Conservation (phyloP, 345 rosid species). For the Sisymbrium irio region DNA sequence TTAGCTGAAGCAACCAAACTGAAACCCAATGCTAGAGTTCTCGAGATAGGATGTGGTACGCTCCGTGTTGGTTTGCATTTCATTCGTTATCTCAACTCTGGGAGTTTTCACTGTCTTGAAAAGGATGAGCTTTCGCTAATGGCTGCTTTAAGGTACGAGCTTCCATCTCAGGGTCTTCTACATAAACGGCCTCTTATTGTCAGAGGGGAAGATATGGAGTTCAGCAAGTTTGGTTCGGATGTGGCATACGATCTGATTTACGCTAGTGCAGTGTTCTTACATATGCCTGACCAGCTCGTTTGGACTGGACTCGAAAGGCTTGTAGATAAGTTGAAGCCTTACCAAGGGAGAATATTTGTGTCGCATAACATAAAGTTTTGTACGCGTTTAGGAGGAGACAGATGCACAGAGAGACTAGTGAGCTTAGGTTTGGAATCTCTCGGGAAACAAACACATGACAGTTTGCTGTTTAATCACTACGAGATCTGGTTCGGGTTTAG, state of each 20-base stretch:
- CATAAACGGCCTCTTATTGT: slow-evolving; percentile 75
- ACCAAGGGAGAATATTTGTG: slow-evolving; percentile 78
- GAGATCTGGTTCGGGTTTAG: slow-evolving; percentile 89
- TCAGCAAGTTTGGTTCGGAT: slow-evolving; percentile 56
- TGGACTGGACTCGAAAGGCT: slow-evolving; percentile 84
- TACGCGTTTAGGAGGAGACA: slow-evolving; percentile 68
- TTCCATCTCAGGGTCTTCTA: slow-evolving; percentile 86
- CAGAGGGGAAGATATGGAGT: slow-evolving; percentile 81
- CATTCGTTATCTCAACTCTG: slow-evolving; percentile 60
- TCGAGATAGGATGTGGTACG: slow-evolving; percentile 91
- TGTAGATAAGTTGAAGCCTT: slow-evolving; percentile 60
- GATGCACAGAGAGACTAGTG: slow-evolving; percentile 61
- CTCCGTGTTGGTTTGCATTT: slow-evolving; percentile 89
- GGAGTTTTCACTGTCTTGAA: slow-evolving; percentile 76
- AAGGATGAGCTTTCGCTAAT: slow-evolving; percentile 87
- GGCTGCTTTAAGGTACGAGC: slow-evolving; percentile 89
- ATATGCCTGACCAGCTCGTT: slow-evolving; percentile 82
- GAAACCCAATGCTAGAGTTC: slow-evolving; percentile 56
- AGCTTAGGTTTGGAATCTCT: slow-evolving; percentile 66
- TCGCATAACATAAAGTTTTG: slow-evolving; percentile 88
- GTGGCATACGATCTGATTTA: slow-evolving; percentile 71
- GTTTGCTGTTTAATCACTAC: slow-evolving; percentile 86
- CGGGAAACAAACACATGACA: slow-evolving; percentile 71
- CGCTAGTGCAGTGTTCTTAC: slow-evolving; percentile 90
- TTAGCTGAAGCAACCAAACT: slow-evolving; percentile 60